Base-by-base conservation (phyloP, 352 stramenopile genomes). In the Pythium pectinolyticum region DNA sequence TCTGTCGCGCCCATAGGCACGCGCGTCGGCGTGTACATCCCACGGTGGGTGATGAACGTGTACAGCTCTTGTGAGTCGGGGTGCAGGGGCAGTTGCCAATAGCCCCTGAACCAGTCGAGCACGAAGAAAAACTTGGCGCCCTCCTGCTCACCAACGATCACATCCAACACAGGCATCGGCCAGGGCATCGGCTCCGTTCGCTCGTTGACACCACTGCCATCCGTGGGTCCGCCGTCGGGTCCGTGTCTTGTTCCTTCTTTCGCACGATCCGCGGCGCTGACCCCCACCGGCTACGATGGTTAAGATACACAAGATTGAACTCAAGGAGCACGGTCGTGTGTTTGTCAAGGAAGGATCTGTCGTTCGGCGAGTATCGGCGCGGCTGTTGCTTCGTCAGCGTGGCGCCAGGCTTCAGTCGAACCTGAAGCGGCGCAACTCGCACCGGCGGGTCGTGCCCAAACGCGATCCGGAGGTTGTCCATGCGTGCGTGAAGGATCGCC, bases 141-240 rank as follows among this genome's bases (percentile, higher is more conserved):
- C n/a, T 55, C 62, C 5, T 58, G 22, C 10, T 45, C 19, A n/a
- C 28, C 28, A 22, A 66, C 34, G 14, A 32, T 49, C 15, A 46
- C 34, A 3, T 59, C 62, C 24, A 69, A 17, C n/a, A 65, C 37
- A 5, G 62, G 28, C 54, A 69, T 69, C 19, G 62, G 40, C 62
- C 62, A 69, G 22, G 62, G 55, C 62, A 66, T 69, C 14, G 62
- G 27, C 34, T 56, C 53, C 17, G 54, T 69, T n/a, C 17, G 40
- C 7, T 1, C 54, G 34, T 69, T 69, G 40, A 66, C 53, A 19
- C 5, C 6, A 28, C 50, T 32, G 24, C 22, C 47, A 32, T 66
- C 55, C 27, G 64, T 65, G 12, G 62, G 45, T 52, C 66, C 64
- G 47, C 62, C 9, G 9, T 40, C 34, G 34, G 62, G n/a, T 58